phyloP scores from a whole-genome alignment of 768 basidiomycete species.

The Suillus alpinus region DNA sequence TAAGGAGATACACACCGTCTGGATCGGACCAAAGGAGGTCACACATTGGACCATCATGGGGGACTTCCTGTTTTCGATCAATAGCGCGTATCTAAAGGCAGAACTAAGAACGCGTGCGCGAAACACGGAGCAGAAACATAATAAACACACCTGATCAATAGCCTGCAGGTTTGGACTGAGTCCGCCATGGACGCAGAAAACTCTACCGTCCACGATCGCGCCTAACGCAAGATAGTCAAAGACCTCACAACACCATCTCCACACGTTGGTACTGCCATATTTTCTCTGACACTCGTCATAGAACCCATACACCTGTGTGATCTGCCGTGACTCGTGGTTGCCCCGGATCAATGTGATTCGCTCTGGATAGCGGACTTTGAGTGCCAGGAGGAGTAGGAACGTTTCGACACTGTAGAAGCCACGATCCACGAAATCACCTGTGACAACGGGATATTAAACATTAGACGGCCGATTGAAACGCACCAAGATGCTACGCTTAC shows the following conservation, averaged over 20 bases:
- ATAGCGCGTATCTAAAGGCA: slow-evolving; percentile 79
- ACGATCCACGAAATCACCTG: slow-evolving; percentile 97
- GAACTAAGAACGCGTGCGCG: slow-evolving; percentile 8
- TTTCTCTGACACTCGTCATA: slow-evolving; percentile 97
- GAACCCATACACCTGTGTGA: slow-evolving; percentile 94
- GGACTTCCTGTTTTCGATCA: slow-evolving; percentile 95
- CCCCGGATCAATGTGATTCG: slow-evolving; percentile 95
- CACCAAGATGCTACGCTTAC: slow-evolving; percentile 39
- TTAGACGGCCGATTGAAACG: slow-evolving; percentile 9
- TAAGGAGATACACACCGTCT: slow-evolving; percentile 59
- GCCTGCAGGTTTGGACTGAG: slow-evolving; percentile 84
- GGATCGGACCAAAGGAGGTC: slow-evolving; percentile 99
- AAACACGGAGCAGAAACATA: slow-evolving; percentile 17
- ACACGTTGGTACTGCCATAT: slow-evolving; percentile 91
- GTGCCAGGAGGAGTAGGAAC: slow-evolving; percentile 87
- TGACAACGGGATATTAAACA: slow-evolving; percentile 7
- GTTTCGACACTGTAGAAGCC: slow-evolving; percentile 98
- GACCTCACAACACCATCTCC: slow-evolving; percentile 98
- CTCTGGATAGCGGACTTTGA: slow-evolving; percentile 97
- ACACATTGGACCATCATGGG: slow-evolving; percentile 98
- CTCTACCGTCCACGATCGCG: slow-evolving; percentile 94
- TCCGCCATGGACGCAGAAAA: slow-evolving; percentile 97
- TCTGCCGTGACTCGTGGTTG: slow-evolving; percentile 97
- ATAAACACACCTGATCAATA: slow-evolving; percentile 75
- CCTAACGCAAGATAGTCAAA: slow-evolving; percentile 95